These are phyloP conservation scores for Malus sieversii DNA, from an alignment of 306 rosid genomes.

Conservation along the genomic window DNA sequence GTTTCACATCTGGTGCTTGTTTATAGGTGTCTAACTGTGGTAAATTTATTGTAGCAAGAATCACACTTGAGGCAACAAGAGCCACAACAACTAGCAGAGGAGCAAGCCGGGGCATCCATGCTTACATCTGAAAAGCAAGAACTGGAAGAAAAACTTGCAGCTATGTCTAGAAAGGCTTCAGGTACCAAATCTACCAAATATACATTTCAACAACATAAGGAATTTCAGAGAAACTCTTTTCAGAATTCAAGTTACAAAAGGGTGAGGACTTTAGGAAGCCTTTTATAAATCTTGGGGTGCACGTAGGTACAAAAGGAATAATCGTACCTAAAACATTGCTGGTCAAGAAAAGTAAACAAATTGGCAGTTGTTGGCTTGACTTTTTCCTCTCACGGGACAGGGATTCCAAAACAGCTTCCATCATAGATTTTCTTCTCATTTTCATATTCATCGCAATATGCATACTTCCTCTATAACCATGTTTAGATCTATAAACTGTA, in stretches of 20 bases:
- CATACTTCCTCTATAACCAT: not conserved
- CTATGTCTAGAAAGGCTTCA: conserved; percentile 40
- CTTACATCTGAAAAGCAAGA: conserved; percentile 71
- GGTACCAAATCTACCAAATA: conserved; percentile 29
- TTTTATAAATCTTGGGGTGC: conserved; percentile 5
- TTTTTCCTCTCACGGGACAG: not conserved
- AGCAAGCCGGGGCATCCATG: conserved; percentile 42
- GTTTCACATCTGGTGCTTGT: conserved; percentile 6
- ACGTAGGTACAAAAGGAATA: not conserved
- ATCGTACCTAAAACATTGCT: not conserved
- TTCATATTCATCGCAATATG: not conserved
- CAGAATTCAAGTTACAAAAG: not conserved
- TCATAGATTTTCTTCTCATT: not conserved
- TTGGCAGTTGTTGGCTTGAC: not conserved
- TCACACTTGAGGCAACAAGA: conserved; percentile 77
- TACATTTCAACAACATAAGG: not conserved
- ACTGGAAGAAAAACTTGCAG: conserved; percentile 64
- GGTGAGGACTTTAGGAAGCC: not conserved
- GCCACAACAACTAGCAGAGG: conserved; percentile 59
- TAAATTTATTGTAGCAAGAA: conserved; percentile 43
- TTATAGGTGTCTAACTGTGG: conserved; percentile 21
- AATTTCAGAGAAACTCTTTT: not conserved
- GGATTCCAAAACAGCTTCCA: not conserved
- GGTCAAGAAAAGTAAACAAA: not conserved
- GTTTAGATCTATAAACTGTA: not conserved